Evolutionary conservation across 2,329 filamentous ascomycete genomes (phyloP), one percentile per base, ranked within the genome.

Genomic region (Alternaria solani): DNA sequence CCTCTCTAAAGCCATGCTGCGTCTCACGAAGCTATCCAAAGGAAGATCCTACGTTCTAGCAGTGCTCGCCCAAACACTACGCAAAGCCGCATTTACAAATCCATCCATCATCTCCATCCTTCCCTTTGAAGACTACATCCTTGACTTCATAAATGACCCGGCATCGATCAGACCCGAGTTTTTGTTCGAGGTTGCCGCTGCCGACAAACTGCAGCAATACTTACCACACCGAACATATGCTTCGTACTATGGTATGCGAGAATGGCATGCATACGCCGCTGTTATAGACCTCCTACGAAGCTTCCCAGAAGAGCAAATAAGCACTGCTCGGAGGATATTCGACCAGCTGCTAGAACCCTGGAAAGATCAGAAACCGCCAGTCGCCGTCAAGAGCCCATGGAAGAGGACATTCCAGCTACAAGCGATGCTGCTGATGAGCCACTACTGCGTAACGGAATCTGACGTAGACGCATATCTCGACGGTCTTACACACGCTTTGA

Each of bases 321-420:
- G 48, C 3, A 54, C 75, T 23, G 69, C 70, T 11, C 68, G 64
- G 52, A 53, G 63, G 2, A 66, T 82, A 1, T 64, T 82, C 8
- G 54, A 72, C n/a, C 62, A 63, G 5, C 57, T 83, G 1, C 56
- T 83, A 4, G 63, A 81, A 28, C 80, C 78, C 9, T 85, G 82
- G 82, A 67, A 69, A 20, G 66, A 68, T 12, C 83, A 84, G 60
- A 80, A 78, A 61, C 64, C 72, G 11, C 79, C 81, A 3, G 70
- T 80, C 9, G 80, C 80, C 4, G 79, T 81, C 36, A 79, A 83
- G 39, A 80, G 75, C 59, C 78, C 79, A 47, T 84, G 81, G 81
- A 85, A 85, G 64, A 76, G 78, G n/a, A 77, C 79, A 0, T 62
- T 82, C n/a, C 82, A 84, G 57, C 69, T 84, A 9, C 82, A 84